Conservation (phyloP, 148 eudicot species). For the Pouteria glomerata region DNA sequence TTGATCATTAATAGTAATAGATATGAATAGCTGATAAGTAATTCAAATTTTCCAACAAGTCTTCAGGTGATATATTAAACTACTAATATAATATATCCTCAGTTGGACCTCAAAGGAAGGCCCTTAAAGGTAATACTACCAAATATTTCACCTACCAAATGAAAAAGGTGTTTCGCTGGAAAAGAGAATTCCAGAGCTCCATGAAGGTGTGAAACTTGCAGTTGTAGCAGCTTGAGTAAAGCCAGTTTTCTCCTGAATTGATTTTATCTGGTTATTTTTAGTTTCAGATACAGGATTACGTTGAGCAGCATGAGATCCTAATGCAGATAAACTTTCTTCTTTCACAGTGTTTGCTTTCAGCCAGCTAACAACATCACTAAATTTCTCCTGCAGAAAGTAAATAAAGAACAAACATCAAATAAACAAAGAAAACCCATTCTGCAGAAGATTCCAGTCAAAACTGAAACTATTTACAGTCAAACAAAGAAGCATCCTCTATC, state of each 20-base stretch:
- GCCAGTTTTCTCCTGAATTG: slow-evolving; percentile 24
- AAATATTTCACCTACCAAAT: slow-evolving; percentile 50
- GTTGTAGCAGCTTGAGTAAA: slow-evolving; percentile 29
- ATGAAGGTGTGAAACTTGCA: slow-evolving; percentile 29
- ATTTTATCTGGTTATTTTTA: slow-evolving; percentile 34
- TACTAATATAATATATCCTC: neutral
- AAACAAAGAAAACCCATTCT: neutral
- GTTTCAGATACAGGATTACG: slow-evolving; percentile 31
- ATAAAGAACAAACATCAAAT: neutral
- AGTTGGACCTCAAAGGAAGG: neutral
- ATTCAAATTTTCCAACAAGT: neutral
- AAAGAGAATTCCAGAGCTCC: slow-evolving; percentile 37
- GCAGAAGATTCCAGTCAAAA: neutral
- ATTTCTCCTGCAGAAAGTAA: slow-evolving; percentile 51
- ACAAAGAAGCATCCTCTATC: neutral
- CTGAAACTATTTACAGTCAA: neutral
- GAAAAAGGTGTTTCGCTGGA: slow-evolving; percentile 38
- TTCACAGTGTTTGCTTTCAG: slow-evolving; percentile 54
- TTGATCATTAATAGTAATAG: neutral
- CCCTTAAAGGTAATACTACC: neutral
- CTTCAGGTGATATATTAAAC: neutral
- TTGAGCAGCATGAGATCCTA: slow-evolving; percentile 31
- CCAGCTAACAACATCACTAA: slow-evolving; percentile 84
- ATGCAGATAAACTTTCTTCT: slow-evolving; percentile 34
- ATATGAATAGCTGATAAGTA: neutral